phyloP scores from a whole-genome alignment of 257 asterid genomes.

The Agastache rugosa region DNA sequence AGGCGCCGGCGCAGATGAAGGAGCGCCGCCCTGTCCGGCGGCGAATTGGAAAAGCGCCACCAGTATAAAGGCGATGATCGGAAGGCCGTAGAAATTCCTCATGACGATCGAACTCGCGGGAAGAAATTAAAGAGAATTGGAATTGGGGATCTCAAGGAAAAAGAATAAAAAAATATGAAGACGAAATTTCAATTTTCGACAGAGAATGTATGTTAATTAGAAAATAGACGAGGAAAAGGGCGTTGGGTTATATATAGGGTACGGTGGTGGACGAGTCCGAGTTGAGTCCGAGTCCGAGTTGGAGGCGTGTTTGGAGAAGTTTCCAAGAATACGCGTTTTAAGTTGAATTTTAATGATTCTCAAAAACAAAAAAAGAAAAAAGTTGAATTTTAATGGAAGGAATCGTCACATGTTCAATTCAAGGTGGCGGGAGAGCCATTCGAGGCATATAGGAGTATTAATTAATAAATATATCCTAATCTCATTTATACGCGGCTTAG shows the following conservation, averaged over 20 bases:
- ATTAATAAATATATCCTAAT: too few species aligned
- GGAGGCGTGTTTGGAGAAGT: constrained; percentile 36
- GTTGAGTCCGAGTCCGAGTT: constrained; percentile 12
- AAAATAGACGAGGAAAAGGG: too few species aligned
- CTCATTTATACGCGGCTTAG: too few species aligned
- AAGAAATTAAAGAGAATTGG: neutral
- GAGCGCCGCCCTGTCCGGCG: constrained; percentile 49
- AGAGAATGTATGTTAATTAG: neutral
- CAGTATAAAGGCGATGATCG: constrained; percentile 41
- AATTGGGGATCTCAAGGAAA: constrained; percentile 17
- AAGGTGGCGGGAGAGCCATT: neutral
- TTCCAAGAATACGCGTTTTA: constrained; percentile 34
- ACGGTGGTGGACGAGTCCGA: constrained; percentile 20
- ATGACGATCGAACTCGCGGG: constrained; percentile 31
- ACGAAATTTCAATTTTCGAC: neutral
- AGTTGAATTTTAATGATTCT: neutral
- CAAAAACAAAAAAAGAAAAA: too few species aligned
- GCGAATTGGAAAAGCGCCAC: constrained; percentile 39
- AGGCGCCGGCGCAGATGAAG: constrained; percentile 54
- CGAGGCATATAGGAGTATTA: neutral
- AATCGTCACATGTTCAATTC: neutral
- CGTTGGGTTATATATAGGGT: constrained; percentile 21
- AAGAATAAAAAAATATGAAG: neutral
- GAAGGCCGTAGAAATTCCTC: constrained; percentile 36
- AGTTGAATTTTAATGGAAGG: constrained; percentile 17